phyloP scores from a whole-genome alignment of 805 yeast genomes.

The Metschnikowia reukaufii region DNA sequence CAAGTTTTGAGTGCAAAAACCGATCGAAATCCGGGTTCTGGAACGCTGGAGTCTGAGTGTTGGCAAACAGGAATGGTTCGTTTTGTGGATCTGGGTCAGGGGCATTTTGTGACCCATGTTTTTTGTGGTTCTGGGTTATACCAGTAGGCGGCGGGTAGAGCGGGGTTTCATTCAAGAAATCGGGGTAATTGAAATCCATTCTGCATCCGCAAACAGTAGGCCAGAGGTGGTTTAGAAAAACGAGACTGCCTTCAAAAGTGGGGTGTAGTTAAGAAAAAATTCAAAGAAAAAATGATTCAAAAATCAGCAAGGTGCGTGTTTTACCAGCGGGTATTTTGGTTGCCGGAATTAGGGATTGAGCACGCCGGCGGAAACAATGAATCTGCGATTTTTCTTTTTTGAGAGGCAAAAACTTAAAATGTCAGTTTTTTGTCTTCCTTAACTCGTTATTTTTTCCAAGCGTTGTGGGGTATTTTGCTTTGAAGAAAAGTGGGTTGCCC shows the following conservation, averaged over 20 bases:
- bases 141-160: constrained; percentile 1
- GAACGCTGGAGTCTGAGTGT: constrained; percentile 1
- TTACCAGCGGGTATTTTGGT: too few species aligned
- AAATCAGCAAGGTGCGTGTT: too few species aligned
- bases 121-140: neutral
- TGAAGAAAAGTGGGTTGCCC: neutral
- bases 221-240: neutral
- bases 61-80: neutral
- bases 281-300: too few species aligned
- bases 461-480: neutral
- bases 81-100: neutral
- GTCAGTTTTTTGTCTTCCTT: too few species aligned
- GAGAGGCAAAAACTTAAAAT: neutral
- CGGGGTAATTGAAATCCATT: constrained; percentile 38
- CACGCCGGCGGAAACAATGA: neutral
- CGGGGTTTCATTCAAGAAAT: constrained; percentile 24
- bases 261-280: too few species aligned
- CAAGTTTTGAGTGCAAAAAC: constrained; percentile 10
- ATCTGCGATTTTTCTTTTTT: neutral
- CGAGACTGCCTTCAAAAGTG: neutral
- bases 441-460: too few species aligned
- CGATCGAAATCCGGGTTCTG: constrained; percentile 7
- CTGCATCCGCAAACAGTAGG: constrained; percentile 4
- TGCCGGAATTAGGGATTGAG: neutral
- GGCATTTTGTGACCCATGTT: neutral